phyloP scores from a whole-genome alignment of 2,329 filamentous ascomycete genomes.

The Beauveria scarabaeidicola region DNA sequence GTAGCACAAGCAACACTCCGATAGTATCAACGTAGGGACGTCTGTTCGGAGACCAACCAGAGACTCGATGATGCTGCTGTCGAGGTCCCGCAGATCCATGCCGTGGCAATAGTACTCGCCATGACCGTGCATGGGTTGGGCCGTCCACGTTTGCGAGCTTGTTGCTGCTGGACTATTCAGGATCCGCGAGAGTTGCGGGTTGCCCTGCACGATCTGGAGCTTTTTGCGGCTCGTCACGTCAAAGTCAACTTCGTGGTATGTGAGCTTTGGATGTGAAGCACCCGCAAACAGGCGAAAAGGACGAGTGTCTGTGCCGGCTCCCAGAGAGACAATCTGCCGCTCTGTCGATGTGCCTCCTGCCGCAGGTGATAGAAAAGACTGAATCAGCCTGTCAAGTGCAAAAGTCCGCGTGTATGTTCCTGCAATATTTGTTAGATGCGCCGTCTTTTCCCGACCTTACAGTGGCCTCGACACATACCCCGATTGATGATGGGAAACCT shows the following conservation, averaged over 20 bases:
- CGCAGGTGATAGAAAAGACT: constrained; percentile 53
- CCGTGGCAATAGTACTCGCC: constrained; percentile 51
- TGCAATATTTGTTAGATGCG: constrained; percentile 26
- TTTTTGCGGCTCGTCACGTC: constrained; percentile 62
- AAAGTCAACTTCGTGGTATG: constrained; percentile 94
- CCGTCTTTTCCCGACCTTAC: neutral
- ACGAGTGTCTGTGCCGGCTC: constrained; percentile 88
- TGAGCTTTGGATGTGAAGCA: constrained; percentile 32
- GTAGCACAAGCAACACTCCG: constrained; percentile 94
- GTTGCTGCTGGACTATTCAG: constrained; percentile 26
- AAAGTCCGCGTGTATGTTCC: constrained; percentile 89
- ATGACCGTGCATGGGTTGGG: constrained; percentile 28
- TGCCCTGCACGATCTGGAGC: constrained; percentile 43
- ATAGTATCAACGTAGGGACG: constrained; percentile 76
- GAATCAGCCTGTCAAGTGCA: constrained; percentile 70
- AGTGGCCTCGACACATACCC: constrained; percentile 46
- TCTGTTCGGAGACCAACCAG: constrained; percentile 39
- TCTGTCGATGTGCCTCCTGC: constrained; percentile 19
- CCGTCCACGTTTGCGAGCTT: constrained; percentile 34
- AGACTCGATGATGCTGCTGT: constrained; percentile 6
- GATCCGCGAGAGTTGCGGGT: constrained; percentile 31
- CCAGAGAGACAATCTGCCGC: constrained; percentile 82
- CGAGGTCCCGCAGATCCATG: constrained; percentile 60
- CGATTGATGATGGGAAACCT: constrained; percentile 89
- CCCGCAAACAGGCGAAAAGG: constrained; percentile 63